Evolutionary conservation across 1,284 basidiomycete genomes (phyloP).

Genomic region (Puccinia novopanici): DNA sequence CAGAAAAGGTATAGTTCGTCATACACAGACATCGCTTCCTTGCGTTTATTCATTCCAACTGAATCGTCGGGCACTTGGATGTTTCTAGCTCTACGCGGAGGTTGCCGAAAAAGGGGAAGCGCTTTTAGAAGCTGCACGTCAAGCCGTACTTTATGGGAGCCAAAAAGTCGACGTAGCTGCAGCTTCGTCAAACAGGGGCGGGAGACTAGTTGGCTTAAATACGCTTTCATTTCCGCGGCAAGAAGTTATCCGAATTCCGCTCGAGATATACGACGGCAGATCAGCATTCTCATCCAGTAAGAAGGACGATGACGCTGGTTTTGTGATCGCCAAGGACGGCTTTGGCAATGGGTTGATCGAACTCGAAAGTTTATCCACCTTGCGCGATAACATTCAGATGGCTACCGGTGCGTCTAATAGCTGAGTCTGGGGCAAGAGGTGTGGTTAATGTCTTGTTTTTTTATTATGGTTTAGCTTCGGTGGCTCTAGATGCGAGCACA

Average conservation of each 20-base stretch:
- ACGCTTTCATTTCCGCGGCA: conserved; percentile 74
- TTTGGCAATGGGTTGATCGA: conserved; percentile 43
- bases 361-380: conserved; percentile 36
- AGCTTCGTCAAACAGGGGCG: conserved; percentile 53
- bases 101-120: conserved; percentile 69
- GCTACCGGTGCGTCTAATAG: conserved; percentile 39
- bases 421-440: not conserved
- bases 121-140: conserved; percentile 76
- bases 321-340: conserved; percentile 48
- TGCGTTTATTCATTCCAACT: not conserved
- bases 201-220: conserved; percentile 71
- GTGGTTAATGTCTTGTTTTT: not conserved
- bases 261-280: conserved; percentile 48
- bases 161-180: conserved; percentile 39
- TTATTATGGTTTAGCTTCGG: conserved; percentile 30
- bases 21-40: not conserved
- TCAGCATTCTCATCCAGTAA: conserved; percentile 63
- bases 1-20: conserved; percentile 65
- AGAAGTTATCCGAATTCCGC: conserved; percentile 69
- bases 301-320: conserved; percentile 53
- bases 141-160: conserved; percentile 70
- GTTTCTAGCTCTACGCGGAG: conserved; percentile 68
- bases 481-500: not conserved
- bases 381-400: conserved; percentile 23
- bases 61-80: not conserved